Conservation (phyloP, 345 rosid species). For the Noccaea bulbosa region DNA sequence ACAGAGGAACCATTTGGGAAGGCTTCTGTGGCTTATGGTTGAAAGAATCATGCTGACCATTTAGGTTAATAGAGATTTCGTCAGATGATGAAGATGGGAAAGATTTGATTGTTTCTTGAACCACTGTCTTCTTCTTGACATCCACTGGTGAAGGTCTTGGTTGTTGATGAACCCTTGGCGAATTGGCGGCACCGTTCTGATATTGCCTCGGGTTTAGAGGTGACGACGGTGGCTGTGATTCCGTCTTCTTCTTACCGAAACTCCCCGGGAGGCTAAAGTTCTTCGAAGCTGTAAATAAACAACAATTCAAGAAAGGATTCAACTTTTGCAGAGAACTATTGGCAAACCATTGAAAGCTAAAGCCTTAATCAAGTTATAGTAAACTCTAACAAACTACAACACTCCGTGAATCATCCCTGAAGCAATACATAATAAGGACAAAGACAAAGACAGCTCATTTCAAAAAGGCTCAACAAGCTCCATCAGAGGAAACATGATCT, state of each 20-base stretch:
- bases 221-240: slow-evolving; percentile 49
- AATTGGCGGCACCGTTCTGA: slow-evolving; percentile 40
- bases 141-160: slow-evolving; percentile 50
- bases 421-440: slow-evolving; percentile 3
- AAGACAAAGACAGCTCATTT: slow-evolving; percentile 4
- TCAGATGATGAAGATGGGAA: slow-evolving; percentile 46
- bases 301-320: background rate
- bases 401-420: background rate
- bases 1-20: slow-evolving; percentile 28
- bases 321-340: background rate
- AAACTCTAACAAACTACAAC: background rate
- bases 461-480: too few species aligned
- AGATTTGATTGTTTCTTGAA: slow-evolving; percentile 36
- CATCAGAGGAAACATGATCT: too few species aligned
- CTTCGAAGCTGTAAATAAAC: slow-evolving; percentile 53
- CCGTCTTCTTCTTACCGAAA: slow-evolving; percentile 68
- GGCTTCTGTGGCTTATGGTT: slow-evolving; percentile 40
- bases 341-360: background rate
- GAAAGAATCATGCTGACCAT: slow-evolving; percentile 49
- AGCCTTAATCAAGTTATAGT: background rate
- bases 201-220: slow-evolving; percentile 43
- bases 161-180: slow-evolving; percentile 41
- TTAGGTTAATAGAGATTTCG: slow-evolving; percentile 46
- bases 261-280: slow-evolving; percentile 55
- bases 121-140: slow-evolving; percentile 44